phyloP scores from a whole-genome alignment of 495 filamentous ascomycete species.

The Lophium mytilinum region DNA sequence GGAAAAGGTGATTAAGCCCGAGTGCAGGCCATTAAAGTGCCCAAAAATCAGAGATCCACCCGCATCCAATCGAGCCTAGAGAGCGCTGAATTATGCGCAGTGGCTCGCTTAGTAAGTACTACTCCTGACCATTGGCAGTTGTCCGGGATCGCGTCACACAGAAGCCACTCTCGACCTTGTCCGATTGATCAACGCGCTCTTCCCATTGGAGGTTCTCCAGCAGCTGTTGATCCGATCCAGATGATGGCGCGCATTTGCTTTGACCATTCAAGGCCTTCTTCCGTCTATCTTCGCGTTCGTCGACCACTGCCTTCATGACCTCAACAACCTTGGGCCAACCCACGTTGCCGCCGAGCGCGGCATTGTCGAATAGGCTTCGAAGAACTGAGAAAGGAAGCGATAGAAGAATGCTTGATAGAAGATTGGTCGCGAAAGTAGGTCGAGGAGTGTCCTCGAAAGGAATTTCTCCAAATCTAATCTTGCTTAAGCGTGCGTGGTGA shows the following conservation, averaged over 20 bases:
- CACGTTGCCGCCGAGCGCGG: constrained; percentile 36
- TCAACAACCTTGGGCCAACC: constrained; percentile 39
- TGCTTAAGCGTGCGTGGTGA: constrained; percentile 45
- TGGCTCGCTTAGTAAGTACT: no score
- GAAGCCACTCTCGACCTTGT: constrained; percentile 5
- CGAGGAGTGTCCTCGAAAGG: constrained; percentile 36
- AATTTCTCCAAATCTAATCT: constrained; percentile 60
- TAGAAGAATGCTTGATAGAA: constrained; percentile 54
- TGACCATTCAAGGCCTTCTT: constrained; percentile 17
- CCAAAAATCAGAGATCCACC: no score
- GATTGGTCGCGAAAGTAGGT: constrained; percentile 31
- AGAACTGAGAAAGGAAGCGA: constrained; percentile 56
- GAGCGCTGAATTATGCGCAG: no score
- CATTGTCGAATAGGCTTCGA: constrained; percentile 48
- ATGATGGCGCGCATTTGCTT: constrained; percentile 3
- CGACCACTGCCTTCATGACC: constrained; percentile 47
- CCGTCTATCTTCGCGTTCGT: constrained; percentile 47
- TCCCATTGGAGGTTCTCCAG: constrained; percentile 33
- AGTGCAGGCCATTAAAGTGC: no score
- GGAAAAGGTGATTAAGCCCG: no score
- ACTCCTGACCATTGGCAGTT: no score
- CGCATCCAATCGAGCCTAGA: no score
- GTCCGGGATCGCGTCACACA: background rate
- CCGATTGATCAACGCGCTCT: constrained; percentile 29
- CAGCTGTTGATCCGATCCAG: constrained; percentile 12